phyloP scores from a whole-genome alignment of 768 basidiomycete genomes.

The Cubamyces lactineus region DNA sequence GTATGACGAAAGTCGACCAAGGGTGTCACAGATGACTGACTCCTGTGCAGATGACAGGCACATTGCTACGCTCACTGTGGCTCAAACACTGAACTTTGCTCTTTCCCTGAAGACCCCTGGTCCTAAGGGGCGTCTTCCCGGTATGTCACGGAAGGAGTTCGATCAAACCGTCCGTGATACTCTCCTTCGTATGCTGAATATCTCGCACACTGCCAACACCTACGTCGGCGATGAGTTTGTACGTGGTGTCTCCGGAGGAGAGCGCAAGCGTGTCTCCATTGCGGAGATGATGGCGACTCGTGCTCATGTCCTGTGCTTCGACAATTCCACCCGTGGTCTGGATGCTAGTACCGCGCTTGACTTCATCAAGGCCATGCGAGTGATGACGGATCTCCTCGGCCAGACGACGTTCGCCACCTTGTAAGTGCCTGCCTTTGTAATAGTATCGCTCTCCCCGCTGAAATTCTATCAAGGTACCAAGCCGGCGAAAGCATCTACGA shows the following conservation, averaged over 20 bases:
- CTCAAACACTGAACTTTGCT: slow-evolving; percentile 73
- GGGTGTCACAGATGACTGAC: not conserved
- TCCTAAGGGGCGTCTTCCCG: slow-evolving; percentile 70
- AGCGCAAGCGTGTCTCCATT: slow-evolving; percentile 80
- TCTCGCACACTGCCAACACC: slow-evolving; percentile 76
- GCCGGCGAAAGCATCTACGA: slow-evolving; percentile 80
- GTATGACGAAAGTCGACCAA: slow-evolving; percentile 35
- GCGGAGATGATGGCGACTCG: slow-evolving; percentile 87
- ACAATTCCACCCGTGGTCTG: slow-evolving; percentile 80
- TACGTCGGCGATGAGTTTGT: slow-evolving; percentile 89
- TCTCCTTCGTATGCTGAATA: slow-evolving; percentile 79
- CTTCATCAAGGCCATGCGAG: slow-evolving; percentile 75
- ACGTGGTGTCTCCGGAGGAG: slow-evolving; percentile 79
- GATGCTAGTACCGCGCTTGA: slow-evolving; percentile 90
- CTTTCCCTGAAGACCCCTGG: slow-evolving; percentile 77
- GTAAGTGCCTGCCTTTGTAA: slow-evolving; percentile 39
- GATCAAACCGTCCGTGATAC: slow-evolving; percentile 58
- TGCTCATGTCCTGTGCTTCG: slow-evolving; percentile 81
- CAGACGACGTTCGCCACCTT: slow-evolving; percentile 82
- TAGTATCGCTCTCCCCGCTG: not conserved
- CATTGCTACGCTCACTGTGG: slow-evolving; percentile 80
- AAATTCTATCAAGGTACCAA: slow-evolving; percentile 41
- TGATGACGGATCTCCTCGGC: slow-evolving; percentile 83
- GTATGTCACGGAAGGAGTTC: slow-evolving; percentile 62
- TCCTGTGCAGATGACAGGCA: slow-evolving; percentile 72